A percentile compares a stretch with the other conserved stretches of the same genome.
Conservation (phyloP, 2,329 filamentous ascomycete species). For the Penicillium sp. region DNA sequence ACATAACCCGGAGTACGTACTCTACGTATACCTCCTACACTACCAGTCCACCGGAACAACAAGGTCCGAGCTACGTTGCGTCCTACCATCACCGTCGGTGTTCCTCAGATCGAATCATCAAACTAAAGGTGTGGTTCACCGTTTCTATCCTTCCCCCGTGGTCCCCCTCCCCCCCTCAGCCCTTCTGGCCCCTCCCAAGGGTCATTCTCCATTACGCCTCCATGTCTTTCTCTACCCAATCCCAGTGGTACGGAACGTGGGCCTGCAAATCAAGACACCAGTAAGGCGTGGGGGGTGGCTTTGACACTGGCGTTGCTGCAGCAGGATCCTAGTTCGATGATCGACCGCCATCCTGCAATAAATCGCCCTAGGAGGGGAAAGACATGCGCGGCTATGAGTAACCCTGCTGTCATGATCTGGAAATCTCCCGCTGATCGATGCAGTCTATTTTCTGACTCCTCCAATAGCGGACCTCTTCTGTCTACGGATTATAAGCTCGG, state of each 20-base stretch:
- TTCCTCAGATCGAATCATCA: background rate
- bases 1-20: background rate
- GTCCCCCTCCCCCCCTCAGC: background rate
- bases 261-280: slow-evolving; percentile 16
- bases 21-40: background rate
- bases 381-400: slow-evolving; percentile 42
- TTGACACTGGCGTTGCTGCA: slow-evolving; percentile 30
- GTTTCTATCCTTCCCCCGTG: background rate
- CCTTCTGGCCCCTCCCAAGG: background rate
- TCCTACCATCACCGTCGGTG: background rate
- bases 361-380: slow-evolving; percentile 37
- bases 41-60: background rate
- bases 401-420: slow-evolving; percentile 45
- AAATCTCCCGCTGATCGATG: slow-evolving; percentile 40
- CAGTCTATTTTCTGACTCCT: slow-evolving; percentile 44
- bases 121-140: background rate
- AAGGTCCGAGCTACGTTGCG: background rate
- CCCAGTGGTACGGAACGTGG: slow-evolving; percentile 24
- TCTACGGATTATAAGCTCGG: slow-evolving; percentile 42
- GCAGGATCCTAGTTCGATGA: slow-evolving; percentile 40
- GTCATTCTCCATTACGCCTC: background rate
- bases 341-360: slow-evolving; percentile 45
- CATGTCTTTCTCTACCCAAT: slow-evolving; percentile 4
- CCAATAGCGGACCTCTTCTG: slow-evolving; percentile 37
- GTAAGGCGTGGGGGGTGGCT: slow-evolving; percentile 21